Evolutionary conservation across 2,329 filamentous ascomycete species (phyloP), one percentile per base, ranked within the genome.

Genomic region (Colletotrichum sp.): DNA sequence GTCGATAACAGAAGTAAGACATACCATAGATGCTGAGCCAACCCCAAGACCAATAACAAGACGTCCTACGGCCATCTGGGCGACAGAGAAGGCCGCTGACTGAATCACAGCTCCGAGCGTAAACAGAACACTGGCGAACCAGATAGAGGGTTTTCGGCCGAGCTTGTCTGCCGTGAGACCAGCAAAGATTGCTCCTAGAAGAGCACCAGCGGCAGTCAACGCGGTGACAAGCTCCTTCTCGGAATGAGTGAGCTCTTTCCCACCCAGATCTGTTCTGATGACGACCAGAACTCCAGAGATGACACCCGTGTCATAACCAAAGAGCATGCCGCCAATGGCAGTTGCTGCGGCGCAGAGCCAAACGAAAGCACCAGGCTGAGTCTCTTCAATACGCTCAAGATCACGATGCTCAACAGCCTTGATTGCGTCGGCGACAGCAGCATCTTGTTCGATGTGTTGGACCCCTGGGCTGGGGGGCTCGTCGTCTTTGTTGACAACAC

Each of bases 191-290:
- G 77, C 78, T 12, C 78, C 78, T 10, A 80, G 69, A 8, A 79
- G 67, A 16, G 79, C 79, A 10, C 79, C 78, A 18, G 65, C 79
- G 8, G 79, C 77, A 32, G 77, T 79, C 3, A 80, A 38, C 5
- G 76, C 69, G 7, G 79, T 79, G n/a, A 80, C 73, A 18, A 73
- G n/a, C 67, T 59, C 59, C 4, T 67, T 67, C 34, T 90, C 83
- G 0, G 89, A 89, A 2, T 89, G 90, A 36, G 90, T 85, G 32
- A 90, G 81, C 77, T 90, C 88, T 76, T 89, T 86, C 72, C 90
- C 87, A 8, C 85, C 84, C 7, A 90, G 85, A 69, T 85, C 83
- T 48, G 78, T 78, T 80, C 83, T 74, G 75, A 87, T 78, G 34
- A 83, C 85, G 34, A 88, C 86, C 1, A 89, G 81, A 12, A 88